Conservation (phyloP, 768 basidiomycete genomes). For the Termitomyces titanicus region DNA sequence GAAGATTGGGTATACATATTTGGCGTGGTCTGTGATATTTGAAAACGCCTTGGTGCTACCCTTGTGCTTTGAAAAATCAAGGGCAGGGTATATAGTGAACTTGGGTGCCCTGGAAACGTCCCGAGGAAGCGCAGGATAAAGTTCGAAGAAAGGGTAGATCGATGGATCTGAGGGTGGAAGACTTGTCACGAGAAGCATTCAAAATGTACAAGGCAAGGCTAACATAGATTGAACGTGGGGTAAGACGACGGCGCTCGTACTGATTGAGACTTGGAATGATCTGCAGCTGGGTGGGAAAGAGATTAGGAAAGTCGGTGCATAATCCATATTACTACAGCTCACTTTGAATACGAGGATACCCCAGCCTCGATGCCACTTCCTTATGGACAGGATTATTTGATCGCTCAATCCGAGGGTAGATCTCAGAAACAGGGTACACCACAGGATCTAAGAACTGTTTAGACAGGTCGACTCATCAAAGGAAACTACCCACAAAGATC, state of each 20-base stretch:
- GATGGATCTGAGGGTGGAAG: constrained; percentile 9
- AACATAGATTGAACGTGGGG: constrained; percentile 15
- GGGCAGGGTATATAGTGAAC: not conserved
- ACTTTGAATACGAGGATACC: constrained; percentile 8
- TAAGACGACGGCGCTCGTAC: constrained; percentile 8
- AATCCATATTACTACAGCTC: not conserved
- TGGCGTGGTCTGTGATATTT: not conserved
- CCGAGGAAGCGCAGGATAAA: constrained; percentile 13
- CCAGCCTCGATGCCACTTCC: not conserved
- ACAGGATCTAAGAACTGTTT: constrained; percentile 21
- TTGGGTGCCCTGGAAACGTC: not conserved
- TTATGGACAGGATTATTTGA: not conserved
- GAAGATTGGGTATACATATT: constrained; percentile 7
- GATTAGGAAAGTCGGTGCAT: not conserved
- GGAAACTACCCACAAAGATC: constrained; percentile 4
- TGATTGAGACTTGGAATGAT: not conserved
- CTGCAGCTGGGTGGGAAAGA: not conserved
- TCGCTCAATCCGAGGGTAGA: constrained; percentile 26
- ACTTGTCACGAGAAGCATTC: not conserved
- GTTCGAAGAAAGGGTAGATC: constrained; percentile 13
- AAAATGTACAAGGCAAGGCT: not conserved
- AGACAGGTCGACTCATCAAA: not conserved
- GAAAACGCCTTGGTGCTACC: too few species aligned
- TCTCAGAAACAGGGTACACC: constrained; percentile 32
- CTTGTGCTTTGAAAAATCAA: too few species aligned